Conservation (phyloP, 306 rosid species). For the Boehmeria nivea region DNA sequence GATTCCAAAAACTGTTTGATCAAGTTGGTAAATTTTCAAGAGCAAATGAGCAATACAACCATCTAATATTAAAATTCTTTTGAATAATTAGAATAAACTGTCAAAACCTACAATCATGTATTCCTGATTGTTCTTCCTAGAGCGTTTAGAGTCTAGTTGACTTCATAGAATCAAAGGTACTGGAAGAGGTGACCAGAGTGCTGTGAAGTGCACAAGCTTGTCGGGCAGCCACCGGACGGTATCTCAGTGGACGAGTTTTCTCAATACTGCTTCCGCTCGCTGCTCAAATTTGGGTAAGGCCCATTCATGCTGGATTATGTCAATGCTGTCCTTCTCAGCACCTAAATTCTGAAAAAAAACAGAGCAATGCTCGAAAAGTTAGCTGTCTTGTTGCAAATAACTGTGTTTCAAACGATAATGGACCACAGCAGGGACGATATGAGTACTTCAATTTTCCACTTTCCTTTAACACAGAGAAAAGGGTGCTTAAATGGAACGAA, state of each 20-base stretch:
- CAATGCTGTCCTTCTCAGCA: conserved; percentile 95
- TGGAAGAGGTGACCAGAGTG: background rate
- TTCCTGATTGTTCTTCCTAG: too few species aligned
- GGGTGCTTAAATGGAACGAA: too few species aligned
- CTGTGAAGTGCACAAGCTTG: background rate
- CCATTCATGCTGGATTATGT: conserved; percentile 95
- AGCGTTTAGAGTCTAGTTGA: conserved; percentile 9
- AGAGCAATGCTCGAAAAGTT: background rate
- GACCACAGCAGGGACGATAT: background rate
- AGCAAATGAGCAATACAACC: too few species aligned
- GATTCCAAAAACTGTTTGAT: too few species aligned
- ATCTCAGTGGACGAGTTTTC: conserved; percentile 42
- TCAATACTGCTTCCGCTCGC: conserved; percentile 75
- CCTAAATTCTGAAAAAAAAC: conserved; percentile 61
- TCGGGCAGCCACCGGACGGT: background rate
- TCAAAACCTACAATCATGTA: too few species aligned
- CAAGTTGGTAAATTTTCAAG: too few species aligned
- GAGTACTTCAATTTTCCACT: background rate
- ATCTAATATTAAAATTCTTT: too few species aligned
- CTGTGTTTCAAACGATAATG: background rate
- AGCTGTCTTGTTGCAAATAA: background rate
- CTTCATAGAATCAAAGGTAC: background rate
- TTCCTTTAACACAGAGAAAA: background rate
- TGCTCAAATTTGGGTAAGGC: conserved; percentile 84
- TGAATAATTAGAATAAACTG: too few species aligned